These are phyloP conservation scores for Trichoderma atrobrunneum DNA, from an alignment of 2,329 filamentous ascomycete genomes.

Conservation along the genomic window DNA sequence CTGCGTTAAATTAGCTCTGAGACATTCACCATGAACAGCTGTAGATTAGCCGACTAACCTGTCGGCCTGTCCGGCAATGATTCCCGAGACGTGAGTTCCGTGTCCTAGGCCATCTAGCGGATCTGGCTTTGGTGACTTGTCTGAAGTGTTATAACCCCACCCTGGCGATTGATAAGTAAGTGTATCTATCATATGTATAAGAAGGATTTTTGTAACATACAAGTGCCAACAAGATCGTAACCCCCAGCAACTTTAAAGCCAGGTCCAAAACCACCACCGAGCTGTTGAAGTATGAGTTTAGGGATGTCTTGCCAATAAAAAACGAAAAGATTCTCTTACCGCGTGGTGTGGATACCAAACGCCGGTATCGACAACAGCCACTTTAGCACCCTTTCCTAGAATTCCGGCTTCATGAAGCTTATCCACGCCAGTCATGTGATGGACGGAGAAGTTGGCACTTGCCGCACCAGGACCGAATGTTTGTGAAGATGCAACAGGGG, in stretches of 20 bases:
- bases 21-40: neutral
- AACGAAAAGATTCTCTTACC: constrained; percentile 32
- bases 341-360: constrained; percentile 40
- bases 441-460: constrained; percentile 32
- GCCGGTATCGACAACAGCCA: constrained; percentile 40
- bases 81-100: constrained; percentile 40
- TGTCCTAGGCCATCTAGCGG: constrained; percentile 22
- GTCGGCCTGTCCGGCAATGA: constrained; percentile 44
- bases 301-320: neutral
- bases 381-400: constrained; percentile 35
- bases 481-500: neutral
- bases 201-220: neutral
- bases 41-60: constrained; percentile 22
- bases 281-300: neutral
- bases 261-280: constrained; percentile 27
- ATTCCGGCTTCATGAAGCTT: constrained; percentile 37
- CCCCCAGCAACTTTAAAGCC: neutral
- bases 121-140: constrained; percentile 26
- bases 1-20: constrained; percentile 23
- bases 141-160: constrained; percentile 28
- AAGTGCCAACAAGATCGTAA: neutral
- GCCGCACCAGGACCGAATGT: neutral
- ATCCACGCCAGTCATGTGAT: constrained; percentile 39
- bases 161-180: constrained; percentile 22
- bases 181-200: neutral